These are phyloP conservation scores for Favolaschia claudopus DNA, from an alignment of 768 basidiomycete genomes.

Conservation along the genomic window DNA sequence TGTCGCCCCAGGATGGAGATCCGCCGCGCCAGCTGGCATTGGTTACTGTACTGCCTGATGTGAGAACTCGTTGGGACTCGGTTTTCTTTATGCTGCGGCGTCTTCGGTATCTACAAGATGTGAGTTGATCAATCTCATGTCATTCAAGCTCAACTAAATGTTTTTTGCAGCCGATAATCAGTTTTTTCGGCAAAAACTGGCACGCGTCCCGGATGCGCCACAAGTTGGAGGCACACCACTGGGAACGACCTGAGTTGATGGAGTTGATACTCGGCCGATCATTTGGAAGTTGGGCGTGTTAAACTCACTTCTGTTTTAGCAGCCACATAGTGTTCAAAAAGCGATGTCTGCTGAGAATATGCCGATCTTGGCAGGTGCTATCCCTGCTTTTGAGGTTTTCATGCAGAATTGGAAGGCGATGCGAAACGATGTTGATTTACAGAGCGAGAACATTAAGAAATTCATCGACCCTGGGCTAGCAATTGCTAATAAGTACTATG, in stretches of 20 bases:
- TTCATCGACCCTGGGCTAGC: conserved; percentile 2
- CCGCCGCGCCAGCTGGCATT: neutral
- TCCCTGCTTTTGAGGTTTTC: conserved; percentile 31
- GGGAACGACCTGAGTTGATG: conserved; percentile 24
- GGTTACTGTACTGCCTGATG: conserved; percentile 19
- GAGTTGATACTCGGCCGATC: conserved; percentile 19
- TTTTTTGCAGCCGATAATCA: conserved; percentile 1
- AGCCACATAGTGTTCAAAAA: conserved; percentile 27
- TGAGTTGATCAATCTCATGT: no score
- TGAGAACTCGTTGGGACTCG: conserved; percentile 24
- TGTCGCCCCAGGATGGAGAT: neutral
- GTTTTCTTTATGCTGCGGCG: conserved; percentile 24
- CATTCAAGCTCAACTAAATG: no score
- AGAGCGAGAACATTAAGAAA: neutral
- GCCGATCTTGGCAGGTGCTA: conserved; percentile 28
- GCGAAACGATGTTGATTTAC: neutral
- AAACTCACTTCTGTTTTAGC: neutral
- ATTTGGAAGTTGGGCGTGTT: neutral
- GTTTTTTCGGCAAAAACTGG: conserved; percentile 13
- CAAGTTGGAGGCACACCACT: conserved; percentile 15
- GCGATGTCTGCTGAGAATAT: conserved; percentile 26
- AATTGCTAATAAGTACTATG: no score
- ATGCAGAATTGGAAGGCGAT: conserved; percentile 24
- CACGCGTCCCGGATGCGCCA: conserved; percentile 13
- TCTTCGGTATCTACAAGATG: conserved; percentile 18